Evolutionary conservation across 768 basidiomycete genomes (phyloP), one percentile per base, ranked within the genome.

Genomic region (Pleurotus pulmonarius): DNA sequence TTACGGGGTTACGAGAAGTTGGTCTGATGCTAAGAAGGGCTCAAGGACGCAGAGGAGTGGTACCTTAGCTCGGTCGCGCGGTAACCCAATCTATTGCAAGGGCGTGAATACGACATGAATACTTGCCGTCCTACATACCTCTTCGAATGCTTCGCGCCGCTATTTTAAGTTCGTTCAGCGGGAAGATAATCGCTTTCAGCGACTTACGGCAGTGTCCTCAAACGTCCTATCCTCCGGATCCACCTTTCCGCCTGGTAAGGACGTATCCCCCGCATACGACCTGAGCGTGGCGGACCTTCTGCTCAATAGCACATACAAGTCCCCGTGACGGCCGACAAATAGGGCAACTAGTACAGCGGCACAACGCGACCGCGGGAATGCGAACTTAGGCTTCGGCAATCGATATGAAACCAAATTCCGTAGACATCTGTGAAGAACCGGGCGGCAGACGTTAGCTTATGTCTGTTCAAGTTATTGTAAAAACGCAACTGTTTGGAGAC

Each of bases 71-170:
- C 75, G 74, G 68, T 94, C 90, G 25, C 70, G 73, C 1, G 92
- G 87, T 6, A 96, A 75, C n/a, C 93, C 93, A 44, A 95, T 87
- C 93, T 95, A 65, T 46, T 46, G 16, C 52, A 15, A 12, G 43
- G 13, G 9, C 15, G 52, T 25, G 16, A 26, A 15, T 39, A 12
- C 45, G 16, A 55, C 13, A 18, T 13, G 22, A 16, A 20, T 25
- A 49, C n/a, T 26, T 37, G 9, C 38, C 11, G 34, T 16, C 22
- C 15, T 11, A 57, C 68, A 5, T 55, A 92, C 94, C 82, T 96
- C 94, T 70, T 96, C 94, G 57, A 83, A 94, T 0, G 93, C 92
- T 73, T 95, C 93, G 43, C 93, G 79, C 54, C 94, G 74, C 92
- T 94, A 54, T 0, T 9, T 24, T 25, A 16, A 15, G 41, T 44